Percentiles rank a stretch among this genome's conserved stretches.
phyloP scores from a whole-genome alignment of 176 grass and related monocot species.

The Oryza punctata region DNA sequence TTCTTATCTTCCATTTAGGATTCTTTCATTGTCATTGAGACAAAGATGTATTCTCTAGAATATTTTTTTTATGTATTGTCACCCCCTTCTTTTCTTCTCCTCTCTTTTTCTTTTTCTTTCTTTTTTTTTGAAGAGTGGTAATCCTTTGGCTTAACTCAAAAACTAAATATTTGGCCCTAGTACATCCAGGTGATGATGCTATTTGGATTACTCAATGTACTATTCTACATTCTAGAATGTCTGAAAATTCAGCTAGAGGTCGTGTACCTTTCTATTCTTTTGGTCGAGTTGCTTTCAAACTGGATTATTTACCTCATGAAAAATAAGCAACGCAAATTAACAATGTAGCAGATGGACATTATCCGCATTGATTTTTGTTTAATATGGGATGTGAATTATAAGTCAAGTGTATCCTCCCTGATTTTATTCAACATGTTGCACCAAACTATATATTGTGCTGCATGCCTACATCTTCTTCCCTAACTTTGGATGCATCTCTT shows the following conservation, averaged over 20 bases:
- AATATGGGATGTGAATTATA: neutral
- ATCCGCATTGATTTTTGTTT: neutral
- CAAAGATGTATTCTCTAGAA: slow-evolving; percentile 26
- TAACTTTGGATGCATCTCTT: neutral
- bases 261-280: neutral
- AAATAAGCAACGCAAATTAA: neutral
- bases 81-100: neutral
- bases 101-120: neutral
- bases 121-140: neutral
- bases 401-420: neutral
- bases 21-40: slow-evolving; percentile 23
- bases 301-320: neutral
- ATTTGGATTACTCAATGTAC: slow-evolving; percentile 9
- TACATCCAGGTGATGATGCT: neutral
- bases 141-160: slow-evolving; percentile 3
- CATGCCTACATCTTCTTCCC: neutral
- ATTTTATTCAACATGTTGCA: neutral
- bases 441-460: neutral
- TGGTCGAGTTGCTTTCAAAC: neutral
- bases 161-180: slow-evolving; percentile 20
- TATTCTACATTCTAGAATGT: neutral
- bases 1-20: slow-evolving; percentile 1
- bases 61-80: slow-evolving; percentile 2
- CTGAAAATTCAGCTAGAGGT: slow-evolving; percentile 11
- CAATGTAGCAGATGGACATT: neutral